Conservation (phyloP, 495 filamentous ascomycete species). For the Neurospora terricola region DNA sequence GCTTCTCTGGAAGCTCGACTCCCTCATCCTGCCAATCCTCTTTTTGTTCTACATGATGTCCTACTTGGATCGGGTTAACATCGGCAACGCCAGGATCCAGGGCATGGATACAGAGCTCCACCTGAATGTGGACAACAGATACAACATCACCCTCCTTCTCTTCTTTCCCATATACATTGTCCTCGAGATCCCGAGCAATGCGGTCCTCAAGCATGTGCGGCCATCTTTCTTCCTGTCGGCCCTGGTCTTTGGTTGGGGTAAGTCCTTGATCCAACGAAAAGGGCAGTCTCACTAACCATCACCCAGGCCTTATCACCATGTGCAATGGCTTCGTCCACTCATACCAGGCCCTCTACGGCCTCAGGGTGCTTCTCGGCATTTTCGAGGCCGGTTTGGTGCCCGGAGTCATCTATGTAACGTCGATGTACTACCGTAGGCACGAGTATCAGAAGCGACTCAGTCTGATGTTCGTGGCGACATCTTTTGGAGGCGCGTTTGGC, state of each 20-base stretch:
- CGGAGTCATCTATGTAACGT: constrained; percentile 56
- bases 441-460: constrained; percentile 57
- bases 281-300: too few relatives aligned
- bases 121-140: constrained; percentile 40
- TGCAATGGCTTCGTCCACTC: constrained; percentile 32
- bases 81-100: constrained; percentile 53
- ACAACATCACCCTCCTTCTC: constrained; percentile 54
- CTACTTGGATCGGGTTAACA: constrained; percentile 47
- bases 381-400: constrained; percentile 59
- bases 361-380: constrained; percentile 44
- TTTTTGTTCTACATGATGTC: constrained; percentile 35
- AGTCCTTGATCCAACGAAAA: too few relatives aligned
- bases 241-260: constrained; percentile 25
- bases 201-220: constrained; percentile 48
- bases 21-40: constrained; percentile 29
- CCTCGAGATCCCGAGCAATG: constrained; percentile 57
- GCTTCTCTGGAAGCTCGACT: constrained; percentile 28
- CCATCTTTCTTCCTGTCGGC: constrained; percentile 53
- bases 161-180: constrained; percentile 59
- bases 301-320: constrained; percentile 17
- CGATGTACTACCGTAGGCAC: constrained; percentile 50
- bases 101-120: constrained; percentile 50
- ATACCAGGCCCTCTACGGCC: constrained; percentile 26
- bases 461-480: constrained; percentile 58
- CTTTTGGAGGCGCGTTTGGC: constrained; percentile 56